A percentile compares a stretch with the other conserved stretches of the same genome.
These are phyloP conservation scores for Rosa multiflora DNA, from an alignment of 306 rosid genomes.

Conservation along the genomic window DNA sequence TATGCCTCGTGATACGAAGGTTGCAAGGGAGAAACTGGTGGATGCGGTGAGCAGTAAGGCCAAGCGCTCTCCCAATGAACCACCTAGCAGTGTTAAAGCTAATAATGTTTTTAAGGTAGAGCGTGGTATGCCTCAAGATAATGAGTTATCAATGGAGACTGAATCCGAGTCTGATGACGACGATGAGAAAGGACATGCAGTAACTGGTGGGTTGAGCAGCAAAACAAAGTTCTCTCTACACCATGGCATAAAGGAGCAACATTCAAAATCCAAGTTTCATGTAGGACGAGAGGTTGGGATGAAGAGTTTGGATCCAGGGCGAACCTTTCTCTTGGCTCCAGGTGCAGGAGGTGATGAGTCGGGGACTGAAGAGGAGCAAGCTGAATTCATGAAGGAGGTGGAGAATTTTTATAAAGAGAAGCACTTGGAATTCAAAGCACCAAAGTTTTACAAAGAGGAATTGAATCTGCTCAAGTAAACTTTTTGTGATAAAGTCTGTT, in stretches of 20 bases:
- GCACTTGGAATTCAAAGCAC: constrained; percentile 74
- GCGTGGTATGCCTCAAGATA: not conserved
- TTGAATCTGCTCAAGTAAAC: constrained; percentile 69
- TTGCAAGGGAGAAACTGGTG: not conserved
- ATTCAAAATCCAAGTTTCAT: constrained; percentile 21
- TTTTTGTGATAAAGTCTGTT: constrained; percentile 8
- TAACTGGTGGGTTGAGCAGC: constrained; percentile 19
- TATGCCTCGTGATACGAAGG: constrained; percentile 1
- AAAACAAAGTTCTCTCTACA: constrained; percentile 18
- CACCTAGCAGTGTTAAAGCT: not conserved
- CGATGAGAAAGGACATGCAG: constrained; percentile 8
- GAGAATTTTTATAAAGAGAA: constrained; percentile 63
- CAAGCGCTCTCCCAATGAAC: constrained; percentile 4
- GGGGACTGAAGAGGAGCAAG: constrained; percentile 64
- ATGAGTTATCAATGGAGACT: constrained; percentile 15
- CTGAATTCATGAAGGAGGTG: constrained; percentile 67
- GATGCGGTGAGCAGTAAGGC: not conserved
- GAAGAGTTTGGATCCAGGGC: constrained; percentile 8
- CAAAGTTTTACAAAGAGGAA: constrained; percentile 74
- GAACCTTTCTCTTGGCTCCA: constrained; percentile 3
- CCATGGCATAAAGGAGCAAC: constrained; percentile 11
- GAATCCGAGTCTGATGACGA: constrained; percentile 16
- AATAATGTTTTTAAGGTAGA: constrained; percentile 8
- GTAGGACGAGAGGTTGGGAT: constrained; percentile 20
- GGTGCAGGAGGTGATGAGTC: constrained; percentile 58